phyloP scores from a whole-genome alignment of 208 protist species.

The Vickermania ingenoplastis region DNA sequence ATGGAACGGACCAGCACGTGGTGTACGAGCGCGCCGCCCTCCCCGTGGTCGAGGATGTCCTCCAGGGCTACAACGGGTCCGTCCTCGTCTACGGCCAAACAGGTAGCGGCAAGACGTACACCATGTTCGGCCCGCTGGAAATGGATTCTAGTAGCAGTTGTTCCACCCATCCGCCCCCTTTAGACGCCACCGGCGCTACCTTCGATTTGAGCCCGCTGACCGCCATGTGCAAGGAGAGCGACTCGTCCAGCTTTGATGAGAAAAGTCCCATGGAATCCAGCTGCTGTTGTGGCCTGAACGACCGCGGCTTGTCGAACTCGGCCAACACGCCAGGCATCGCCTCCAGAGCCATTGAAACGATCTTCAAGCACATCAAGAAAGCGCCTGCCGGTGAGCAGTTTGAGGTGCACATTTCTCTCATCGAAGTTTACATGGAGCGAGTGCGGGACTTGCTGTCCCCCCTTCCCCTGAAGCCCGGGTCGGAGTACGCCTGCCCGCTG shows the following conservation, averaged over 20 bases:
- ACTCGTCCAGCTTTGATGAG: constrained; percentile 1
- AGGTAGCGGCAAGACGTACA: constrained; percentile 85
- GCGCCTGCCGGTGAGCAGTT: constrained; percentile 78
- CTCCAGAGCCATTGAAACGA: constrained; percentile 84
- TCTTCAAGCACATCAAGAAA: constrained; percentile 82
- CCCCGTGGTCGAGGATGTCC: constrained; percentile 83
- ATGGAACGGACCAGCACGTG: constrained; percentile 39
- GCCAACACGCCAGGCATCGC: constrained; percentile 69
- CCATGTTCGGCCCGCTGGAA: constrained; percentile 60
- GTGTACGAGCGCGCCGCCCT: constrained; percentile 81
- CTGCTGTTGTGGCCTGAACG: too few species aligned
- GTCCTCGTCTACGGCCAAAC: constrained; percentile 91
- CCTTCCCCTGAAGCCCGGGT: constrained; percentile 3
- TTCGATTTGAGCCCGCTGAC: not conserved
- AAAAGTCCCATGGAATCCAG: not conserved
- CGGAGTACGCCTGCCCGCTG: too few species aligned
- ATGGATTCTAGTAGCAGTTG: not conserved
- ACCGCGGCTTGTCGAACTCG: not conserved
- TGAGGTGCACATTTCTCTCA: constrained; percentile 90
- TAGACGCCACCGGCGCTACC: not conserved
- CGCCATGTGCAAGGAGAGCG: not conserved
- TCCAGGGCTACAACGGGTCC: constrained; percentile 83
- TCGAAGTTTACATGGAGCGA: constrained; percentile 98
- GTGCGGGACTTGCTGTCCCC: constrained; percentile 89
- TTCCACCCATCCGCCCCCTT: not conserved